phyloP scores from a whole-genome alignment of 257 asterid species.

The Coffea canephora region DNA sequence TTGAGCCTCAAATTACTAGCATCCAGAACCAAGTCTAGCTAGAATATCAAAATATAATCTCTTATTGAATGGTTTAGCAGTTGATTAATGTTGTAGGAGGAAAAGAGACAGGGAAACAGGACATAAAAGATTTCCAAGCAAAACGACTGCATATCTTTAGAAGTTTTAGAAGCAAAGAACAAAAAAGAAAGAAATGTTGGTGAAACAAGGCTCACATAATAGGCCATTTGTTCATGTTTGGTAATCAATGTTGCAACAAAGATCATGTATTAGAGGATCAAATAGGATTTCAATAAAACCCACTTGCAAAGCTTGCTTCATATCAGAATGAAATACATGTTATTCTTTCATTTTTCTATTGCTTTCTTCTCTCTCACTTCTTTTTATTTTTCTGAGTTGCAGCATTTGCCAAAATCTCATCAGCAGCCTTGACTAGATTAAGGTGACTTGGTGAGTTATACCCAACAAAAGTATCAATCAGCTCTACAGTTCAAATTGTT shows the following conservation, averaged over 20 bases:
- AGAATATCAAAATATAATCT: constrained; percentile 1
- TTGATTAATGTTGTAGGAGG: not conserved
- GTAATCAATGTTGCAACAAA: not conserved
- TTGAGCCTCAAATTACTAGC: not conserved
- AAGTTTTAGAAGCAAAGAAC: no score
- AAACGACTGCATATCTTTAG: no score
- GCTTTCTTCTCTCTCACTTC: not conserved
- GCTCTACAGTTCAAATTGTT: not conserved
- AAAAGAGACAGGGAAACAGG: not conserved
- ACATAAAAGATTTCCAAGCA: not conserved
- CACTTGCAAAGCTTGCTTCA: not conserved
- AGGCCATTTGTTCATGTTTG: not conserved
- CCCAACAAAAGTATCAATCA: not conserved
- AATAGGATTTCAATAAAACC: not conserved
- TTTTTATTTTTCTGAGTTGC: not conserved
- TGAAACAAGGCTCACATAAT: not conserved
- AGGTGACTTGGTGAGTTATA: not conserved
- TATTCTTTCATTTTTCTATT: not conserved
- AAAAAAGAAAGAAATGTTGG: no score
- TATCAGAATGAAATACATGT: not conserved
- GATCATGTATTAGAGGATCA: not conserved
- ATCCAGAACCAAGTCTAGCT: not conserved
- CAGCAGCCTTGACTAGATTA: not conserved
- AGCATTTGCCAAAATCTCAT: not conserved
- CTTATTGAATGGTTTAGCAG: not conserved